Conservation (phyloP, 2,329 filamentous ascomycete species). For the Colletotrichum tropicale region DNA sequence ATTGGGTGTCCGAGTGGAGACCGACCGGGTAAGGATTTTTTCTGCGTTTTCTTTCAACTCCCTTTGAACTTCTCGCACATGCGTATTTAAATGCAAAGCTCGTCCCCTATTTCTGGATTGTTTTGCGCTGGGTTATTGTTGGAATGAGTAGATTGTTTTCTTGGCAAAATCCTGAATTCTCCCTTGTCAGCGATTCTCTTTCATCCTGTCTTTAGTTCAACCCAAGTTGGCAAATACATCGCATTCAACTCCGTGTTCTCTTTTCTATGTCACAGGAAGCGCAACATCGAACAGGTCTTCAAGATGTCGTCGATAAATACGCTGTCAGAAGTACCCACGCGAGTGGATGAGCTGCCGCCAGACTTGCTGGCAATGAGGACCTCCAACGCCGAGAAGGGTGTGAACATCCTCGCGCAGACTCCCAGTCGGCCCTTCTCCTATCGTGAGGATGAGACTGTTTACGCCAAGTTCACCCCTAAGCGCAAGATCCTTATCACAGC, state of each 20-base stretch:
- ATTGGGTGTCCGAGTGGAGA: background rate
- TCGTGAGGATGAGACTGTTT: slow-evolving; percentile 21
- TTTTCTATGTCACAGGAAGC: background rate
- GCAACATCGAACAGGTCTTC: background rate
- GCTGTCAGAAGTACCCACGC: slow-evolving; percentile 5
- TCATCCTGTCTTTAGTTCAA: background rate
- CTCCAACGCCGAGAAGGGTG: slow-evolving; percentile 18
- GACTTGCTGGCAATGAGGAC: slow-evolving; percentile 2
- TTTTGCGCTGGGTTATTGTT: background rate
- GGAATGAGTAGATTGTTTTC: background rate
- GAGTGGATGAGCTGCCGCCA: background rate
- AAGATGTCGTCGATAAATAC: slow-evolving; percentile 15
- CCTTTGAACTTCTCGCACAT: background rate
- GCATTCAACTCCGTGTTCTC: background rate
- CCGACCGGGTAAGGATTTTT: background rate
- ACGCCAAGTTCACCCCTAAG: slow-evolving; percentile 24
- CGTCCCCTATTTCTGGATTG: background rate
- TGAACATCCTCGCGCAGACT: slow-evolving; percentile 14
- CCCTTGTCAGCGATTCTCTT: background rate
- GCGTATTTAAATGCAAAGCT: slow-evolving; percentile 1
- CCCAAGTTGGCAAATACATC: background rate
- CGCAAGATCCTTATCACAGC: slow-evolving; percentile 26
- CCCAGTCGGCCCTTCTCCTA: slow-evolving; percentile 10
- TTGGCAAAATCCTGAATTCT: background rate
- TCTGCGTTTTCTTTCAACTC: background rate